phyloP scores from a whole-genome alignment of 495 filamentous ascomycete species.

The Ramalina intermedia region DNA sequence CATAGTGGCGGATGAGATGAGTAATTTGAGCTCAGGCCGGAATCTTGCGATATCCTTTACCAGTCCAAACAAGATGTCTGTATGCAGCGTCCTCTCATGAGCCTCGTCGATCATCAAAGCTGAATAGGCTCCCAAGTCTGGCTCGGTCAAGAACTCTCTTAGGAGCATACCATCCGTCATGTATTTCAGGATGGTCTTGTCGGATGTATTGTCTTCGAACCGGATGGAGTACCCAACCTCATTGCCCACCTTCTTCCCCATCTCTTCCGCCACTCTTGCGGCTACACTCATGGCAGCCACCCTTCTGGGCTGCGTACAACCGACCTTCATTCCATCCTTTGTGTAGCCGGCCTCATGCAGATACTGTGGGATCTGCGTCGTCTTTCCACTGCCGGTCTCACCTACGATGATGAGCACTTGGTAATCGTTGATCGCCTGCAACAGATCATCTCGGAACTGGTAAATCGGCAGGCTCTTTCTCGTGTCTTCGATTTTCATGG shows the following conservation, averaged over 20 bases:
- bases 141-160: conserved; percentile 81
- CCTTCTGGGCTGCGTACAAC: conserved; percentile 56
- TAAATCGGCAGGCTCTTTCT: conserved; percentile 86
- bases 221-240: conserved; percentile 94
- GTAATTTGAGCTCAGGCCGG: conserved; percentile 73
- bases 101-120: conserved; percentile 96
- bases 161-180: conserved; percentile 98
- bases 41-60: conserved; percentile 84
- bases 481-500: conserved; percentile 74
- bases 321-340: conserved; percentile 44
- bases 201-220: conserved; percentile 85
- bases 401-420: conserved; percentile 76
- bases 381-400: conserved; percentile 85
- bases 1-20: conserved; percentile 92
- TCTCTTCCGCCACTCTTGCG: conserved; percentile 79
- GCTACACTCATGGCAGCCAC: conserved; percentile 92
- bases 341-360: conserved; percentile 85
- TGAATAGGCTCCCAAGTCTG: conserved; percentile 70
- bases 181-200: conserved; percentile 89
- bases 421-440: conserved; percentile 62
- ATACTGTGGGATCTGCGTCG: conserved; percentile 79
- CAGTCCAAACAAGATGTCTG: conserved; percentile 81
- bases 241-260: conserved; percentile 79
- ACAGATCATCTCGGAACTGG: conserved; percentile 57
- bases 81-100: conserved; percentile 83